Percentiles rank a stretch among this genome's conserved stretches.
Conservation (phyloP, 2,329 filamentous ascomycete species). For the Claviceps digitariae region DNA sequence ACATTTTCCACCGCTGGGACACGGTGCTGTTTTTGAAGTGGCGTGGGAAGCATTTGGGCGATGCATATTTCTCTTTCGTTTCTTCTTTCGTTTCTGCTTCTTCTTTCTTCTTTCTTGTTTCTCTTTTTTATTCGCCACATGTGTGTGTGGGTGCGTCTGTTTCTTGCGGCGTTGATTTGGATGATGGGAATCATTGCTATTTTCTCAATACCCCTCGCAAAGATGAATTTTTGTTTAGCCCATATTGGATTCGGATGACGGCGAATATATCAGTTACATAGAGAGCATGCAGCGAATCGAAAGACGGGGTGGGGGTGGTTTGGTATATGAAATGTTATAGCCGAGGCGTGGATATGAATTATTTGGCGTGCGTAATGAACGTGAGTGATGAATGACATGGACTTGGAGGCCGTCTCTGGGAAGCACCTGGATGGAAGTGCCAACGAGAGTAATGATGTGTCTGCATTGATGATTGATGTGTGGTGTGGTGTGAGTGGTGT, state of each 20-base stretch:
- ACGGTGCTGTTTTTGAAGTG: background rate
- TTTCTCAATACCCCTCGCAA: slow-evolving; percentile 9
- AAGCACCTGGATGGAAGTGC: too few species aligned
- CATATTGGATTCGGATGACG: background rate
- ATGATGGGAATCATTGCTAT: slow-evolving; percentile 8
- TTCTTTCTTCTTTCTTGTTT: background rate
- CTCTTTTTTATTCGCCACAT: background rate
- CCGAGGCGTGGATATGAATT: background rate
- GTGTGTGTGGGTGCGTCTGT: background rate
- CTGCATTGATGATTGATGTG: too few species aligned
- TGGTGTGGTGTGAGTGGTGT: too few species aligned
- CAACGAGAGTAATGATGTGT: too few species aligned
- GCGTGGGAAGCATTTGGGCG: background rate
- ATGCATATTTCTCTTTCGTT: background rate
- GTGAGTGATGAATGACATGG: too few species aligned
- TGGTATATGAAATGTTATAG: background rate
- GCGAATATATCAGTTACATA: background rate
- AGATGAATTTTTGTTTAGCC: slow-evolving; percentile 1
- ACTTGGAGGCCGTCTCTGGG: too few species aligned
- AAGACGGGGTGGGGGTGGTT: background rate
- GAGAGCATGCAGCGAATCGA: background rate
- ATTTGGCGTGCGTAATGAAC: background rate
- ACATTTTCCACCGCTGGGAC: background rate
- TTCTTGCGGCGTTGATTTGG: slow-evolving; percentile 5
- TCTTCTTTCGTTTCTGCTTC: background rate